These are phyloP conservation scores for Salvia miltiorrhiza DNA, from an alignment of 257 asterid species.

Conservation along the genomic window DNA sequence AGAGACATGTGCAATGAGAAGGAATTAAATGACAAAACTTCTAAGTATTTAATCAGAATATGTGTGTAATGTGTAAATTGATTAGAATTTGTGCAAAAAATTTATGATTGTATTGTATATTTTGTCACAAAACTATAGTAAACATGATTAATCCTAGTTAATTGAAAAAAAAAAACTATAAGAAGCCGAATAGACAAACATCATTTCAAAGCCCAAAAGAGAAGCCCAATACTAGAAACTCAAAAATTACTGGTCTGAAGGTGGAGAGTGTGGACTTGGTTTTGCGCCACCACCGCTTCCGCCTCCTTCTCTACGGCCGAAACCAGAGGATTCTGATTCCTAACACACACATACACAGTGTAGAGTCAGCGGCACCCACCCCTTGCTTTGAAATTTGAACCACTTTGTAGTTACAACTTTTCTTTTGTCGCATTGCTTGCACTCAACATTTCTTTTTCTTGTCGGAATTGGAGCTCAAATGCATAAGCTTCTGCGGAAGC, in stretches of 20 bases:
- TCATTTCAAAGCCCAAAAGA: too few species aligned
- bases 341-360: slow-evolving; percentile 2
- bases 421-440: slow-evolving; percentile 12
- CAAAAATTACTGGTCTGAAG: neutral
- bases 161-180: too few species aligned
- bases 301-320: slow-evolving; percentile 28
- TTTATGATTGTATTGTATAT: too few species aligned
- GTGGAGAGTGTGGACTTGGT: slow-evolving; percentile 24
- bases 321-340: slow-evolving; percentile 14
- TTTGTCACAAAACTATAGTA: too few species aligned
- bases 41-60: too few species aligned
- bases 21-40: too few species aligned
- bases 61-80: too few species aligned
- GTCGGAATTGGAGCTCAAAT: slow-evolving; percentile 40
- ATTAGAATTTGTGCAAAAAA: too few species aligned
- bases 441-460: neutral
- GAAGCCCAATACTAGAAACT: neutral
- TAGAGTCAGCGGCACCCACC: neutral
- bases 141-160: too few species aligned
- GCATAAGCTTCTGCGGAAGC: slow-evolving; percentile 47
- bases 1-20: too few species aligned
- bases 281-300: slow-evolving; percentile 32
- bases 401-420: neutral
- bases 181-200: too few species aligned
- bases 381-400: neutral